phyloP scores from a whole-genome alignment of 805 yeast genomes.

The Metschnikowia baotianmanensis region DNA sequence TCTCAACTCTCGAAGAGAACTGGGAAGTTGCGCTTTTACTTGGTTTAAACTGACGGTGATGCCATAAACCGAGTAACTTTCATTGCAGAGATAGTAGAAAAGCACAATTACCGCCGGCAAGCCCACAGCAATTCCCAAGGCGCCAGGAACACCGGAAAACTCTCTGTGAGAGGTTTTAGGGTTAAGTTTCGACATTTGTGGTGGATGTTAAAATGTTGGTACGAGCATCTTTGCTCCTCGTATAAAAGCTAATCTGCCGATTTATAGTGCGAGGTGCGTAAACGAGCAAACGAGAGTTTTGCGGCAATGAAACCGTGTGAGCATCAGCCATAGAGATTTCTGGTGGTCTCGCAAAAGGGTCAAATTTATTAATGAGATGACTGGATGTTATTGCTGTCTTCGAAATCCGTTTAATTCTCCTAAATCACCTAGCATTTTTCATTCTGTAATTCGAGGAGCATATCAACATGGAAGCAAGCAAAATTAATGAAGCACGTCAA shows the following conservation, averaged over 20 bases:
- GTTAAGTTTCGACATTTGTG: slow-evolving; percentile 42
- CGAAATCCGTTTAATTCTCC: too few species aligned
- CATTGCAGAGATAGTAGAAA: slow-evolving; percentile 63
- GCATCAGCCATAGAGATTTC: too few species aligned
- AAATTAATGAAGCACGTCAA: too few species aligned
- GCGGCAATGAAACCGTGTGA: neutral
- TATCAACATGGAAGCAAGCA: too few species aligned
- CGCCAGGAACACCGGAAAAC: slow-evolving; percentile 79
- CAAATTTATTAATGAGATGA: too few species aligned
- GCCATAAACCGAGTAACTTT: slow-evolving; percentile 52
- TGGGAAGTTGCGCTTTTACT: slow-evolving; percentile 37
- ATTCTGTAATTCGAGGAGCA: too few species aligned
- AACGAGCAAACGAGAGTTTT: slow-evolving; percentile 8
- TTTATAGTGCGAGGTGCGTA: slow-evolving; percentile 7
- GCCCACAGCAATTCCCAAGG: slow-evolving; percentile 58
- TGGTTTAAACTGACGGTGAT: slow-evolving; percentile 39
- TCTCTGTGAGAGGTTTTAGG: slow-evolving; percentile 72
- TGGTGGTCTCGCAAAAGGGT: too few species aligned
- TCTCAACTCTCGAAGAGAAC: slow-evolving; percentile 21
- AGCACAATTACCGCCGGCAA: slow-evolving; percentile 63
- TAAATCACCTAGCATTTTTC: too few species aligned
- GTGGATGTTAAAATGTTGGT: neutral
- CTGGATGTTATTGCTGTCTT: too few species aligned
- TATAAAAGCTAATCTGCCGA: neutral
- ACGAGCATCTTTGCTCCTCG: neutral